These are phyloP conservation scores for Barnettozyma siamensis DNA, from an alignment of 805 yeast species.

Conservation along the genomic window DNA sequence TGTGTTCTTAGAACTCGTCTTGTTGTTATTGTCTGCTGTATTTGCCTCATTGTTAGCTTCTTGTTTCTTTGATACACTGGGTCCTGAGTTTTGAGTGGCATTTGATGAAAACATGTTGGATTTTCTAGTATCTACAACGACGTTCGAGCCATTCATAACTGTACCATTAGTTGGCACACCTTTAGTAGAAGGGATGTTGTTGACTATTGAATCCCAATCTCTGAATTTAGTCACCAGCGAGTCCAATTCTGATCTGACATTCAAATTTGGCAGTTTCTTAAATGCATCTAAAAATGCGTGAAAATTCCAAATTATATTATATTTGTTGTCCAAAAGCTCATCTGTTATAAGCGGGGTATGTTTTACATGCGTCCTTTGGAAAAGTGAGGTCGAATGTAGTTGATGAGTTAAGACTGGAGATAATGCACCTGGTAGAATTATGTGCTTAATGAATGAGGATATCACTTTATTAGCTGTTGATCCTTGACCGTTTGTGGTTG, in stretches of 20 bases:
- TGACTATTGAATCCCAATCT: constrained; percentile 12
- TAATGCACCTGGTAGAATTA: constrained; percentile 10
- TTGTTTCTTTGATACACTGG: too few relatives aligned
- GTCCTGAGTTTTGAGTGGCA: not conserved
- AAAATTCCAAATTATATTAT: constrained; percentile 37
- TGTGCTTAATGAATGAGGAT: constrained; percentile 17
- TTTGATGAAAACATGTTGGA: not conserved
- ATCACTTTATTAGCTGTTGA: not conserved
- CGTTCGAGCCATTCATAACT: not conserved
- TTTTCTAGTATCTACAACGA: not conserved
- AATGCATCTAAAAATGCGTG: constrained; percentile 34
- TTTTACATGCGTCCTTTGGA: constrained; percentile 1
- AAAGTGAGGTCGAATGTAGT: constrained; percentile 21
- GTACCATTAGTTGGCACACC: too few relatives aligned
- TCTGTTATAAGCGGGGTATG: not conserved
- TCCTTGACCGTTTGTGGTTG: constrained; percentile 11
- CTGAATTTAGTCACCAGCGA: constrained; percentile 10
- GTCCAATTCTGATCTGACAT: constrained; percentile 15
- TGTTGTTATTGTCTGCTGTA: too few relatives aligned
- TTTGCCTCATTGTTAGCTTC: too few relatives aligned
- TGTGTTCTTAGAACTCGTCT: too few relatives aligned
- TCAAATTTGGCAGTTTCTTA: constrained; percentile 28
- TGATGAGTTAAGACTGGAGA: not conserved
- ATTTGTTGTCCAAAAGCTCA: constrained; percentile 26
- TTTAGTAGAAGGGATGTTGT: not conserved